phyloP scores from a whole-genome alignment of 805 yeast species.

The Sugiyamaella marilandica region DNA sequence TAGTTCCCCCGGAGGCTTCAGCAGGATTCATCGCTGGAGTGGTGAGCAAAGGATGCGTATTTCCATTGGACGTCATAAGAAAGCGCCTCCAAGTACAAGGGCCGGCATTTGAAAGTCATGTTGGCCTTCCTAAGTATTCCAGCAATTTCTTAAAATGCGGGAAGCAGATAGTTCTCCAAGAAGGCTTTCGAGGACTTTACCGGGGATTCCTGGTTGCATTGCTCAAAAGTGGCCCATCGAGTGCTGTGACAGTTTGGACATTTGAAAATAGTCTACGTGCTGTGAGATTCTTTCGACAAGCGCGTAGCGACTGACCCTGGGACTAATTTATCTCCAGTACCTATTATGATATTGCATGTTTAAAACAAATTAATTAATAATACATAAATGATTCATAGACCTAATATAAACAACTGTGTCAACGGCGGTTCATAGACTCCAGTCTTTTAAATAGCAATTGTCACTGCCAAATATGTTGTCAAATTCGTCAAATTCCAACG shows the following conservation, averaged over 20 bases:
- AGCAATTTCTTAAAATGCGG: slow-evolving; percentile 28
- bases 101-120: slow-evolving; percentile 20
- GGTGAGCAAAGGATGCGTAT: slow-evolving; percentile 64
- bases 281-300: slow-evolving; percentile 9
- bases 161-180: slow-evolving; percentile 41
- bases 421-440: slow-evolving; percentile 14
- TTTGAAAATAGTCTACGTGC: slow-evolving; percentile 41
- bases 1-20: slow-evolving; percentile 41
- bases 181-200: slow-evolving; percentile 63
- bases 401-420: too few relatives aligned
- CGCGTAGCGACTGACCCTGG: background rate
- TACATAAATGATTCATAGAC: background rate
- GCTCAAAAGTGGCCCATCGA: slow-evolving; percentile 68
- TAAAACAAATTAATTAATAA: background rate
- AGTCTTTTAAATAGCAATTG: slow-evolving; percentile 13
- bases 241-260: slow-evolving; percentile 60
- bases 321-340: background rate
- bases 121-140: slow-evolving; percentile 23
- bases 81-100: slow-evolving; percentile 67
- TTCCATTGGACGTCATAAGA: slow-evolving; percentile 82
- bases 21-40: slow-evolving; percentile 77
- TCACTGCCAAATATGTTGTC: slow-evolving; percentile 19
- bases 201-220: slow-evolving; percentile 69
- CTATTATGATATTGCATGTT: background rate
- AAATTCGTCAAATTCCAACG: slow-evolving; percentile 53